These are phyloP conservation scores for Niebla homalea DNA, from an alignment of 495 filamentous ascomycete species.

Conservation along the genomic window DNA sequence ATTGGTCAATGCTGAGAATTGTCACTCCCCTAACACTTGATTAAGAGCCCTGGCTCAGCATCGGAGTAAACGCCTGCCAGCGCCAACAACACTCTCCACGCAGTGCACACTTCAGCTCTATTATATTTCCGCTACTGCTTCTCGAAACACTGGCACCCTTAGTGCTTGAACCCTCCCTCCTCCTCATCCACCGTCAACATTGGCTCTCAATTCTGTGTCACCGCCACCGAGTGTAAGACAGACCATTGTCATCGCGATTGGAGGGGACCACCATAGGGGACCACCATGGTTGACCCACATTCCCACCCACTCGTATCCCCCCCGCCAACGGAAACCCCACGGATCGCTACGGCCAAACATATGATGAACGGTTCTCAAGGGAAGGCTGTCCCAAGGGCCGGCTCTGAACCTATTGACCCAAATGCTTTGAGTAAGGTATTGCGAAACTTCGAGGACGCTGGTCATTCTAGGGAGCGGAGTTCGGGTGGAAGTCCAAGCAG, in stretches of 20 bases:
- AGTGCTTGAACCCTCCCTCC: too few species aligned
- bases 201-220: too few species aligned
- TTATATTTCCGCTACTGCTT: too few species aligned
- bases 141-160: too few species aligned
- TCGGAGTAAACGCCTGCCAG: too few species aligned
- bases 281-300: constrained; percentile 3
- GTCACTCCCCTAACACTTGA: too few species aligned
- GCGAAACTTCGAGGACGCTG: constrained; percentile 50
- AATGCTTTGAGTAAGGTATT: constrained; percentile 48
- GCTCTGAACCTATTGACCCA: constrained; percentile 47
- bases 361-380: constrained; percentile 15
- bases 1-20: too few species aligned
- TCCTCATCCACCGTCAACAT: too few species aligned
- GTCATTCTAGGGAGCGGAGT: constrained; percentile 49
- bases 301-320: constrained; percentile 18
- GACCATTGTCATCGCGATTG: neutral
- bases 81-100: too few species aligned
- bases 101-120: too few species aligned
- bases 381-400: constrained; percentile 20
- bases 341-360: constrained; percentile 27
- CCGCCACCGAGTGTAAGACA: neutral
- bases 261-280: neutral
- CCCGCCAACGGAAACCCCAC: constrained; percentile 32
- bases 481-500: constrained; percentile 67
- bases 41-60: too few species aligned